Evolutionary conservation across 2,329 filamentous ascomycete genomes (phyloP).

Genomic region (Botrytis byssoidea): DNA sequence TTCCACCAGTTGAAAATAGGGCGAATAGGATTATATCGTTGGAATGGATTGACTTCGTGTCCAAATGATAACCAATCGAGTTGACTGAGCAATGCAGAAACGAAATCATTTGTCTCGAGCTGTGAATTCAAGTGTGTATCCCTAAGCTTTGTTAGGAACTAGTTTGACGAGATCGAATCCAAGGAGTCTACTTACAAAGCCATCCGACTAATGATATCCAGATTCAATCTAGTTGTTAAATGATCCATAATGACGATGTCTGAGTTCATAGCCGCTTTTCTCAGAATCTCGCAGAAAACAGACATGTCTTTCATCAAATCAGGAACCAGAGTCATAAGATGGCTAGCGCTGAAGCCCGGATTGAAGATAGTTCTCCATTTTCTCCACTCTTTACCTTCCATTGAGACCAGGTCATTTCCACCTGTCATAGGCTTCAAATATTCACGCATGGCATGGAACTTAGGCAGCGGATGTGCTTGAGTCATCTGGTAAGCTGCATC

Average conservation of each 20-base stretch:
- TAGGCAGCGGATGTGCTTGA: neutral
- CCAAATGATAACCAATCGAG: constrained; percentile 1
- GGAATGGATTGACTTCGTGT: neutral
- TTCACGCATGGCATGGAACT: neutral
- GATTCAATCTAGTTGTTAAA: neutral
- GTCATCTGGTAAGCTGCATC: neutral
- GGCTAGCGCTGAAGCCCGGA: neutral
- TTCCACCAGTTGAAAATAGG: neutral
- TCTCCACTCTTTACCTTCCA: neutral
- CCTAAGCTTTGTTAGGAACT: neutral
- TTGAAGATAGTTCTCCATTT: constrained; percentile 3
- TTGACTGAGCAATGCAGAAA: neutral
- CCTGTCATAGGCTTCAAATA: neutral
- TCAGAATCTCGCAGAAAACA: neutral
- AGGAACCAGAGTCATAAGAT: constrained; percentile 9
- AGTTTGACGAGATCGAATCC: neutral
- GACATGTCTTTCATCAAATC: neutral
- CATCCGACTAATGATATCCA: neutral
- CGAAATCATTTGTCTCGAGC: neutral
- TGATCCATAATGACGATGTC: neutral
- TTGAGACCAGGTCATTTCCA: neutral
- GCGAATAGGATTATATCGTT: neutral
- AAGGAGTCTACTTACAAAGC: neutral
- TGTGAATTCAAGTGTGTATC: neutral
- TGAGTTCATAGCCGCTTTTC: neutral